Base-by-base conservation (phyloP, 768 basidiomycete species). In the Neoboletus magnificus region DNA sequence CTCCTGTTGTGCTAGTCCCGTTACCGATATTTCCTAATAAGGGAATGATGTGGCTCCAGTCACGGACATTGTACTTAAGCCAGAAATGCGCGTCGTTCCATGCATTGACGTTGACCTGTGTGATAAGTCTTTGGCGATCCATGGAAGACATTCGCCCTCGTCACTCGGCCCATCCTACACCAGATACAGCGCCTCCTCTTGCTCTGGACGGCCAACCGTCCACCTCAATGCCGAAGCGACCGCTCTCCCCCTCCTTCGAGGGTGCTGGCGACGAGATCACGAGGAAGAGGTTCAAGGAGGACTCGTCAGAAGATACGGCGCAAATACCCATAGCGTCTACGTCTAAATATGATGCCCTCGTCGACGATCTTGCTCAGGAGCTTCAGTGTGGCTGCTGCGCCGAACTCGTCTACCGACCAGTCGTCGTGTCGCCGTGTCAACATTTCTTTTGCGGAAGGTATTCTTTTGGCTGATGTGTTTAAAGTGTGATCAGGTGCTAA, bases 381-480 rank as follows among this genome's bases (percentile, higher is more conserved):
- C 78, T 93, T 39, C 86, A 90, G 60, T 93, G 91, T 62, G 91
- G 89, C 22, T 93, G 91, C 67, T 93, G 91, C 71, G 81, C 89
- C 18, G 91, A 83, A 55, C 77, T 93, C 41, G 85, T 89, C 55
- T 91, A 93, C 71, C 78, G 82, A 56, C 91, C 91, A 3, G 91
- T 93, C 16, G 75, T 91, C 29, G 88, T 93, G 49, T 78, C 81
- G 35, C 91, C 91, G 30, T 93, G 91, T 69, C 89, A 92, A 62
- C 91, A 93, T 77, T 91, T 89, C 78, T 93, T 92, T 67, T 93
- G 91, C 65, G 91, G 91, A 71, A 91, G 91, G 89, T 91, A 71
- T 55, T 74, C 62, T 47, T 11, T 27, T 35, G 15, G 11, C 45
- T 9, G 40, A 47, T 40, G 48, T 49, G 3, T 48, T 32, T 3